Conservation (phyloP, 148 eudicot species). For the Arctostaphylos glauca region DNA sequence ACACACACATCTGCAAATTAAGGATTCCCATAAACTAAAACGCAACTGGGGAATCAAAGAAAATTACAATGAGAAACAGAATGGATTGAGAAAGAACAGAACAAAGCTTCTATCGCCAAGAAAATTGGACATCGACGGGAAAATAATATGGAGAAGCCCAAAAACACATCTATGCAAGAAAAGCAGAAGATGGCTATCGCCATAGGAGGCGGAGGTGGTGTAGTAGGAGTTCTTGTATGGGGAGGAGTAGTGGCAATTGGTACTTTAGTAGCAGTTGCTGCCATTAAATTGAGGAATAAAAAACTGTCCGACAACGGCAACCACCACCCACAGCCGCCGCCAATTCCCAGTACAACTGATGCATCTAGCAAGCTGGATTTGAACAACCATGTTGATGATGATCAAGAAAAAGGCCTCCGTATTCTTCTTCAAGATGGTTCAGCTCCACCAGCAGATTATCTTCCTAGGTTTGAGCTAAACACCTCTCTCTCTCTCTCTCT, state of each 20-base stretch:
- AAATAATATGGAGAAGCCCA: slow-evolving; percentile 16
- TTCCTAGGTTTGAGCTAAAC: slow-evolving; percentile 7
- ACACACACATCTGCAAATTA: background rate
- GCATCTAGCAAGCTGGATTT: background rate
- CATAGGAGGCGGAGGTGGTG: slow-evolving; percentile 14
- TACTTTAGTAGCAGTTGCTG: slow-evolving; percentile 19
- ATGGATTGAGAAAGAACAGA: slow-evolving; percentile 5
- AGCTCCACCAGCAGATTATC: slow-evolving; percentile 4
- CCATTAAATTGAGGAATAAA: slow-evolving; percentile 15
- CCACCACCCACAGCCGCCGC: background rate
- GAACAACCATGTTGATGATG: background rate
- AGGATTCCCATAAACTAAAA: background rate
- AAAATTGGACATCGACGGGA: background rate
- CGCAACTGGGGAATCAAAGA: background rate
- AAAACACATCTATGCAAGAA: slow-evolving; percentile 8
- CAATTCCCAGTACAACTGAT: background rate
- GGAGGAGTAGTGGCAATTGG: slow-evolving; percentile 29
- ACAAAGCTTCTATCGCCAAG: background rate
- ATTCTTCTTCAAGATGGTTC: slow-evolving; percentile 12
- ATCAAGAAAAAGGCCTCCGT: slow-evolving; percentile 17
- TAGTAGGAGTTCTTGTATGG: slow-evolving; percentile 19
- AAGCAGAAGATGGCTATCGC: slow-evolving; percentile 6
- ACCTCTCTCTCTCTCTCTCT: background rate
- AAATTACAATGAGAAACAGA: background rate
- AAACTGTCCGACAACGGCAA: slow-evolving; percentile 6